phyloP scores from a whole-genome alignment of 2,329 filamentous ascomycete species.

The Didymella glomerata region DNA sequence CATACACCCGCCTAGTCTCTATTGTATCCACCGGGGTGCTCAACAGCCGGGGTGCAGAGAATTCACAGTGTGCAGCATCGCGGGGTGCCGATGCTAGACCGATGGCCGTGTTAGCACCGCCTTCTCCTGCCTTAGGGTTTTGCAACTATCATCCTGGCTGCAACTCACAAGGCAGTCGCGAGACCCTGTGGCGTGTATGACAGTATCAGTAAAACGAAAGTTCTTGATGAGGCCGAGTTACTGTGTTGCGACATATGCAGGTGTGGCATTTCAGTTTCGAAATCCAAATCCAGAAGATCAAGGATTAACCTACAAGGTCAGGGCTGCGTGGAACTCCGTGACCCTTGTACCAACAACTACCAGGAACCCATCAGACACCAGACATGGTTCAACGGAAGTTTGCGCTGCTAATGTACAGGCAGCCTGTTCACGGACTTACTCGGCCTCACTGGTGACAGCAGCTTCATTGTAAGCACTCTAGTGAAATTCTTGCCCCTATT shows the following conservation, averaged over 20 bases:
- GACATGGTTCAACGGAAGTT: conserved; percentile 11
- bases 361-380: conserved; percentile 6
- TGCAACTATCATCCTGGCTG: neutral
- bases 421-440: conserved; percentile 14
- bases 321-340: conserved; percentile 3
- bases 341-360: conserved; percentile 5
- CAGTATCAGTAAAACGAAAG: neutral
- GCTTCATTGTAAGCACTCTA: conserved; percentile 10
- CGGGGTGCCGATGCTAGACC: conserved; percentile 8
- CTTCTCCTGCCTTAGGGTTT: neutral
- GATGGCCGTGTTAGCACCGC: neutral
- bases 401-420: conserved; percentile 6
- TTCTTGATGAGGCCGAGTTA: conserved; percentile 4
- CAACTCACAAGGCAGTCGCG: neutral
- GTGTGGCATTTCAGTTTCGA: neutral
- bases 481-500: conserved; percentile 10
- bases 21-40: neutral
- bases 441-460: conserved; percentile 19
- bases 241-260: neutral
- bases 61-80: neutral
- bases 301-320: conserved; percentile 6
- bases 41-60: neutral
- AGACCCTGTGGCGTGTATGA: neutral
- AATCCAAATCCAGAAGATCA: neutral
- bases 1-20: neutral